Conservation (phyloP, 768 basidiomycete species). For the Boletus coccyginus region DNA sequence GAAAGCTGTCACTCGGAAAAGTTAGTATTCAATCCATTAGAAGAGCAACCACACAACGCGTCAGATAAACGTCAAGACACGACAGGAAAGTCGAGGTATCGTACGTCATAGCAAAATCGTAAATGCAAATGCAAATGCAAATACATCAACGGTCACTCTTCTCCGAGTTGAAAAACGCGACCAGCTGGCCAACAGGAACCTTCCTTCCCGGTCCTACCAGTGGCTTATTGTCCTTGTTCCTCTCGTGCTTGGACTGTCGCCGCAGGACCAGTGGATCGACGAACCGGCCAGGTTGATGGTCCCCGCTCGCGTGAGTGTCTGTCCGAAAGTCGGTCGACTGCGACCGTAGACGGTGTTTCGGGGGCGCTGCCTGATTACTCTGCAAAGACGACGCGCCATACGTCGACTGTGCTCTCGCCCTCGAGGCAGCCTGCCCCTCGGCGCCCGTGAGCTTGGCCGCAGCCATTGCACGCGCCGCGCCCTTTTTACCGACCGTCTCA, state of each 20-base stretch:
- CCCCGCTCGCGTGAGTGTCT: constrained; percentile 15
- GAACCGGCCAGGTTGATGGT: constrained; percentile 43
- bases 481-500: constrained; percentile 58
- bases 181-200: constrained; percentile 71
- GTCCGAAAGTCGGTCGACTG: constrained; percentile 36
- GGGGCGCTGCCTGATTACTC: constrained; percentile 24
- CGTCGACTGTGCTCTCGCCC: constrained; percentile 57
- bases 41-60: neutral
- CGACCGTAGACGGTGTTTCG: constrained; percentile 35
- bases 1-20: neutral
- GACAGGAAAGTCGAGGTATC: neutral
- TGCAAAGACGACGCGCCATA: constrained; percentile 41
- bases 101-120: neutral
- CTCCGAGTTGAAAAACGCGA: constrained; percentile 75
- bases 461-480: constrained; percentile 30
- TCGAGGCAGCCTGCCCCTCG: constrained; percentile 19
- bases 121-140: no score
- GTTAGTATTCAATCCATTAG: neutral
- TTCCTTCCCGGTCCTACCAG: constrained; percentile 46
- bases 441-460: constrained; percentile 32
- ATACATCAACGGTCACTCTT: constrained; percentile 6
- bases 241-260: constrained; percentile 54
- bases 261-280: constrained; percentile 75
- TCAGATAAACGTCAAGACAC: constrained; percentile 1
- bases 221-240: constrained; percentile 39